Conservation (phyloP, 164 flowering plant species). For the Protea cynaroides region DNA sequence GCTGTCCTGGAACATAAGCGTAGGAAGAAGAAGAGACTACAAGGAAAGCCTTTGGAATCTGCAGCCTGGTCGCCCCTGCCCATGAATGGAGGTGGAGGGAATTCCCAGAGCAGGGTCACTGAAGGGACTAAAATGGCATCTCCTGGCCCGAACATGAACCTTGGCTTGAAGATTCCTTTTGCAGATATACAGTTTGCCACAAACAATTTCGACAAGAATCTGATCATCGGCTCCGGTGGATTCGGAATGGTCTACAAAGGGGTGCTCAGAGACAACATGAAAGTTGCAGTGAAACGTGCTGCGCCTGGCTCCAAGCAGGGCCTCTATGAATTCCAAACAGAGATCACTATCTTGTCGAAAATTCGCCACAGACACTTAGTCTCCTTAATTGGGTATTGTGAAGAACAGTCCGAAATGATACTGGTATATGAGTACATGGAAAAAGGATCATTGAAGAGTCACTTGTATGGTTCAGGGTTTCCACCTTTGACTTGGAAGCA, state of each 20-base stretch:
- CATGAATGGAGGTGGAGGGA: background rate
- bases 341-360: constrained; percentile 58
- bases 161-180: constrained; percentile 52
- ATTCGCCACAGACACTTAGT: constrained; percentile 21
- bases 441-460: constrained; percentile 61
- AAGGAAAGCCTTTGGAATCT: background rate
- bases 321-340: constrained; percentile 73
- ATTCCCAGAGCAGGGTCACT: background rate
- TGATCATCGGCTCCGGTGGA: constrained; percentile 72
- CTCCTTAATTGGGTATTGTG: constrained; percentile 72
- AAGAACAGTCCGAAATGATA: constrained; percentile 80
- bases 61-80: background rate
- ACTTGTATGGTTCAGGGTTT: constrained; percentile 49
- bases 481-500: constrained; percentile 54
- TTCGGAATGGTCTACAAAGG: constrained; percentile 82
- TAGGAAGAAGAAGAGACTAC: background rate
- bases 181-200: constrained; percentile 58
- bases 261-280: constrained; percentile 48
- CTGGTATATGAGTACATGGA: constrained; percentile 80
- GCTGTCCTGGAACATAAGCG: constrained; percentile 18
- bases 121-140: background rate
- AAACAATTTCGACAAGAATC: constrained; percentile 48
- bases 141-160: constrained; percentile 11
- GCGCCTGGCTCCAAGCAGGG: constrained; percentile 74
- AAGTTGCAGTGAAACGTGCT: constrained; percentile 75